These are phyloP conservation scores for Ustilago trichophora DNA, from an alignment of 1,284 basidiomycete genomes.

Conservation along the genomic window DNA sequence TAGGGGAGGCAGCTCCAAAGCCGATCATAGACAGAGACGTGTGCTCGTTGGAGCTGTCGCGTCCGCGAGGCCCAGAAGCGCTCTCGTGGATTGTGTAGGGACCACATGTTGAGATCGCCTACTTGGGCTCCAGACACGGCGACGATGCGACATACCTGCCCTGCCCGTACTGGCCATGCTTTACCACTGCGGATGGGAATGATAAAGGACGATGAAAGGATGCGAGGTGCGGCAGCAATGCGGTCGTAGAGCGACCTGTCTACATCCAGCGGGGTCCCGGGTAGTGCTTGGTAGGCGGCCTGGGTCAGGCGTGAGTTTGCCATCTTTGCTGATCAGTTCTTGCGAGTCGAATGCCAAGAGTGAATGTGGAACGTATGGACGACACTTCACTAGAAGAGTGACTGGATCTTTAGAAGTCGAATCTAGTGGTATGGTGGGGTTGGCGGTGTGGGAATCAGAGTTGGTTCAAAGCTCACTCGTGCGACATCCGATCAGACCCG, in stretches of 20 bases:
- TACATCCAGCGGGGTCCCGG: slow-evolving; percentile 9
- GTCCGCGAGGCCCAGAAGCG: slow-evolving; percentile 37
- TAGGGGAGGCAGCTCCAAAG: slow-evolving; percentile 35
- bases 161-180: slow-evolving; percentile 18
- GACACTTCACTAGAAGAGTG: too few species aligned
- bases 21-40: slow-evolving; percentile 33
- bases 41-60: slow-evolving; percentile 30
- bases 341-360: too few species aligned
- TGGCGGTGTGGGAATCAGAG: too few species aligned
- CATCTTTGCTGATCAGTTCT: too few species aligned
- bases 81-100: slow-evolving; percentile 22
- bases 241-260: slow-evolving; percentile 12
- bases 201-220: neutral
- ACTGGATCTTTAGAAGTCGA: too few species aligned
- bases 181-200: slow-evolving; percentile 19
- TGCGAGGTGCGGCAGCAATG: slow-evolving; percentile 2
- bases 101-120: slow-evolving; percentile 30
- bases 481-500: too few species aligned
- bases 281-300: slow-evolving; percentile 18
- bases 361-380: too few species aligned
- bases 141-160: slow-evolving; percentile 19
- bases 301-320: slow-evolving; percentile 8
- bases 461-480: too few species aligned
- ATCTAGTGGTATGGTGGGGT: too few species aligned
- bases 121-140: slow-evolving; percentile 12